Conservation (phyloP, 805 yeast species). For the Blastobotrys terrestris region DNA sequence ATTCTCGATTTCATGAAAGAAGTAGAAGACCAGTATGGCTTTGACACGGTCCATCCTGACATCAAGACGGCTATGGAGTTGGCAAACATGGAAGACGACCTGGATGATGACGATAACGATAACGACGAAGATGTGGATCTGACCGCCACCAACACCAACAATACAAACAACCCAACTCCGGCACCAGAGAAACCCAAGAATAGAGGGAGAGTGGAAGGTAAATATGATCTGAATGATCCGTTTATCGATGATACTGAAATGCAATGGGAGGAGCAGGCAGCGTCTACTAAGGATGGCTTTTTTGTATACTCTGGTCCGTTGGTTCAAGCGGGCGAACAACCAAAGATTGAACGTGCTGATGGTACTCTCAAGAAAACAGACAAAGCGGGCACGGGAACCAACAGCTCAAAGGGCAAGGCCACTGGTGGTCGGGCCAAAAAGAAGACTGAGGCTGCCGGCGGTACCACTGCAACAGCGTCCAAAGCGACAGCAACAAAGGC, state of each 20-base stretch:
- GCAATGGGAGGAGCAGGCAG: slow-evolving; percentile 88
- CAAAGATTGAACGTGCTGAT: slow-evolving; percentile 41
- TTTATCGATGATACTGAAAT: slow-evolving; percentile 94
- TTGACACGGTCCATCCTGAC: slow-evolving; percentile 62
- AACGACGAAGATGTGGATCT: slow-evolving; percentile 26
- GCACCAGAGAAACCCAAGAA: slow-evolving; percentile 38
- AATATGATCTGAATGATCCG: slow-evolving; percentile 89
- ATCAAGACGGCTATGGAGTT: slow-evolving; percentile 43
- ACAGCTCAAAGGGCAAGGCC: slow-evolving; percentile 2
- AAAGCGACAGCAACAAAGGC: not conserved
- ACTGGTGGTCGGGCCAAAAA: slow-evolving; percentile 5
- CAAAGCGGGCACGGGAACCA: slow-evolving; percentile 9
- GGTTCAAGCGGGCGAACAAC: slow-evolving; percentile 35
- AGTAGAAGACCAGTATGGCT: slow-evolving; percentile 83
- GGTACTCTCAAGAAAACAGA: slow-evolving; percentile 34
- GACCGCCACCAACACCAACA: slow-evolving; percentile 18
- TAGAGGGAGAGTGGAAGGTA: slow-evolving; percentile 73
- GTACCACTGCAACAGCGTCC: not conserved
- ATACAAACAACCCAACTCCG: not conserved
- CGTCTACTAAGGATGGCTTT: slow-evolving; percentile 90
- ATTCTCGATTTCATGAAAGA: slow-evolving; percentile 65
- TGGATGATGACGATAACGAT: slow-evolving; percentile 41
- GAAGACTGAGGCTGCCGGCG: not conserved
- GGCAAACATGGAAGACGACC: slow-evolving; percentile 47
- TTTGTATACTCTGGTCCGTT: slow-evolving; percentile 93